Conservation (phyloP, 2,329 filamentous ascomycete species). For the Sporothrix dimorphospora region DNA sequence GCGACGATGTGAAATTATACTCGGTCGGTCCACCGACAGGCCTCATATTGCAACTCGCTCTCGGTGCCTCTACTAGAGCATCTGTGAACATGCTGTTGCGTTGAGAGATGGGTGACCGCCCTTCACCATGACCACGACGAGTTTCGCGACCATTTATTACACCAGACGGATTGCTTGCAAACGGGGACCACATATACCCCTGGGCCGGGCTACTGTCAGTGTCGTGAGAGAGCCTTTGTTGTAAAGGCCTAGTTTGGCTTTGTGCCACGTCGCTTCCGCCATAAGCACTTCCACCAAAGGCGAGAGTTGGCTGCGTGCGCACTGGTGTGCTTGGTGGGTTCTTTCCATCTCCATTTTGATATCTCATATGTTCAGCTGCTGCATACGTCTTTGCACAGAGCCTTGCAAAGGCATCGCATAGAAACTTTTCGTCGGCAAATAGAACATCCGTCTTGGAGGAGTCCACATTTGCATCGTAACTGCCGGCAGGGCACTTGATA, state of each 20-base stretch:
- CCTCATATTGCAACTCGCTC: not conserved
- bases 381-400: constrained; percentile 42
- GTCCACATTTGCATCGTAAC: constrained; percentile 74
- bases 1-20: not conserved
- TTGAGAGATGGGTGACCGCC: not conserved
- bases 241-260: not conserved
- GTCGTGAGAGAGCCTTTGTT: not conserved
- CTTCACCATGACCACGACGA: no score
- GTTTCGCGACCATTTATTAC: no score
- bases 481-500: constrained; percentile 62
- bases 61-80: not conserved
- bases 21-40: not conserved
- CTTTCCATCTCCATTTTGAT: not conserved
- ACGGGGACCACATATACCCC: not conserved
- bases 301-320: not conserved
- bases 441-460: constrained; percentile 73
- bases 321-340: constrained; percentile 12
- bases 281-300: not conserved
- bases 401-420: constrained; percentile 52
- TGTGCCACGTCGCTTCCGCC: not conserved
- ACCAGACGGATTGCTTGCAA: not conserved
- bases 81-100: not conserved
- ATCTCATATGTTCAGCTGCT: not conserved
- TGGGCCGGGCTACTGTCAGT: not conserved
- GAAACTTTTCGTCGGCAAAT: constrained; percentile 58